These are phyloP conservation scores for Madurella fahalii DNA, from an alignment of 2,329 filamentous ascomycete species.

Conservation along the genomic window DNA sequence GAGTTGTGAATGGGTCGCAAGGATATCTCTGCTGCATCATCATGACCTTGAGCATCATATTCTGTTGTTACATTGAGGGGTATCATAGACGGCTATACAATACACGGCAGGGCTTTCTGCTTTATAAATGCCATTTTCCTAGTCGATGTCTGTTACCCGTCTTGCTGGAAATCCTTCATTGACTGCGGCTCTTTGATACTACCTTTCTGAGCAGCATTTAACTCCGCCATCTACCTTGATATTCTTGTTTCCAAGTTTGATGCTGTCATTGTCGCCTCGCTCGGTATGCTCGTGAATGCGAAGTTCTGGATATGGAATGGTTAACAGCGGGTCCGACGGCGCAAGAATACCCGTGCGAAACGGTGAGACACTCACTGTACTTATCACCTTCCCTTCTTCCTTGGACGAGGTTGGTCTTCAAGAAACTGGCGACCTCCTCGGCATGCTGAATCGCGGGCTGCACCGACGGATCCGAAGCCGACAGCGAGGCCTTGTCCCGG, in stretches of 20 bases:
- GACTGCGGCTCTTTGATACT: constrained; percentile 1
- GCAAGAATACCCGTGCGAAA: constrained; percentile 14
- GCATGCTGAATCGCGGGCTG: constrained; percentile 70
- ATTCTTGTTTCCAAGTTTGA: constrained; percentile 58
- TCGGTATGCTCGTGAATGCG: constrained; percentile 90
- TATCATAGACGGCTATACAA: constrained; percentile 26
- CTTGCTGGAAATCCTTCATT: background rate
- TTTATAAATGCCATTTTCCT: background rate
- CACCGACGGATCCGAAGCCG: constrained; percentile 54
- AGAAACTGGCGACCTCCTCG: constrained; percentile 72
- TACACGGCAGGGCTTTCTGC: constrained; percentile 22
- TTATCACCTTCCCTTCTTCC: constrained; percentile 45
- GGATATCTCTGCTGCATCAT: constrained; percentile 15
- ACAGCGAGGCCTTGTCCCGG: constrained; percentile 58
- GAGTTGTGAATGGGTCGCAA: background rate
- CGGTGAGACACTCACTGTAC: constrained; percentile 21
- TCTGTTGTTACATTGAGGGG: constrained; percentile 27
- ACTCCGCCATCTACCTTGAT: constrained; percentile 29
- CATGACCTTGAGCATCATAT: constrained; percentile 15
- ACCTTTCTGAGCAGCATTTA: constrained; percentile 31
- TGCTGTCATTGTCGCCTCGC: constrained; percentile 85
- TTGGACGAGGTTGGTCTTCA: constrained; percentile 85
- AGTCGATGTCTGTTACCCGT: background rate
- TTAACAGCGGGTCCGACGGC: constrained; percentile 2
- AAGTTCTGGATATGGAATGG: constrained; percentile 54